Base-by-base conservation (phyloP, 1,284 basidiomycete species). In the Ustilago xerochloae region DNA sequence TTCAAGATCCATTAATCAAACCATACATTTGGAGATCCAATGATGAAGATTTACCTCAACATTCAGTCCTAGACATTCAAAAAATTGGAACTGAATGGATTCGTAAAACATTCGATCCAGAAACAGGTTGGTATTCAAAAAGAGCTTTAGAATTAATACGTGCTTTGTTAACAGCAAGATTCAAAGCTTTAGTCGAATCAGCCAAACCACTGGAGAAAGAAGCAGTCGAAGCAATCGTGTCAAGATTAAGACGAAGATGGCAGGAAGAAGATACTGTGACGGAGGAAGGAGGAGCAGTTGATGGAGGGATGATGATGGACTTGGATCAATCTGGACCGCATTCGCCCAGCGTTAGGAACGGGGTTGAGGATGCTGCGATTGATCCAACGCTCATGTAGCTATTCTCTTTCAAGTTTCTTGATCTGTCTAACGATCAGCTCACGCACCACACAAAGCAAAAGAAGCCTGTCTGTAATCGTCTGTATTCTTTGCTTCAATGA, bases 1-100 rank as follows among this genome's bases (percentile, higher is more conserved):
- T 99, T 65, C 86, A 87, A 10, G 97, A 98, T 83, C 89, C 90
- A 0, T 89, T 93, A 15, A 73, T 79, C 30, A 47, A 39, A 28
- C 69, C 76, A 2, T 75, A 63, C 16, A 80, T 83, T 41, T 55
- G 59, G 22, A 48, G 59, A 8, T 13, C 38, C 4, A 64, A 58
- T 13, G 49, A 63, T 26, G 38, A 30, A 9, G 53, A 60, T 33
- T 8, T 49, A 3, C 47, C 57, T 1, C 10, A 10, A 15, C 22
- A 46, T 3, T 45, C 57, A 7, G 41, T 60, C 6, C 16, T 59
- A 5, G n/a, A 12, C 4, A 13, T 35, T 16, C 9, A 53, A 5
- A 22, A 29, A 7, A 57, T 63, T 29, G 52, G 46, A 13, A 56
- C 47, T 16, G 28, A 36, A 2, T 68, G 65, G 68, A 26, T 72